phyloP scores from a whole-genome alignment of 2,329 filamentous ascomycete species.

The Diaporthe sp. region DNA sequence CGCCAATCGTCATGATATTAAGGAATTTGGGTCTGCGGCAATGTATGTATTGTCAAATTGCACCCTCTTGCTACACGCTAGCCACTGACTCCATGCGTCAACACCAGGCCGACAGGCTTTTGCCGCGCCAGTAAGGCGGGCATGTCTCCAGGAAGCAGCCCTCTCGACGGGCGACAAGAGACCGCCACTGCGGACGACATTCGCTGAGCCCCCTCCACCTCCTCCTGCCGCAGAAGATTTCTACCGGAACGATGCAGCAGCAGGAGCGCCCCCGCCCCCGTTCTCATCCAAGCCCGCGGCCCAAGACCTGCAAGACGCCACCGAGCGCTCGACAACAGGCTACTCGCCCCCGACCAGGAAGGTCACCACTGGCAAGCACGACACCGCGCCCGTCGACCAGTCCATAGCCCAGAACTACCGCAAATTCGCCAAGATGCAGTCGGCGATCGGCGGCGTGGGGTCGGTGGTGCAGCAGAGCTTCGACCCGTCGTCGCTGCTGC shows the following conservation, averaged over 20 bases:
- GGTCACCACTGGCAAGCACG: not conserved
- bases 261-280: not conserved
- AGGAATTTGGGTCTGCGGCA: constrained; percentile 68
- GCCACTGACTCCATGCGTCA: constrained; percentile 44
- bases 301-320: constrained; percentile 33
- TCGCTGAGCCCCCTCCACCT: constrained; percentile 44
- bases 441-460: constrained; percentile 63
- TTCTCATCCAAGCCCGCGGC: not conserved
- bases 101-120: constrained; percentile 67
- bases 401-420: constrained; percentile 53
- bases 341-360: constrained; percentile 4
- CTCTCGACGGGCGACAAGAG: constrained; percentile 52
- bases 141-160: constrained; percentile 54
- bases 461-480: constrained; percentile 69
- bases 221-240: constrained; percentile 37
- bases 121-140: constrained; percentile 58
- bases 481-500: constrained; percentile 75
- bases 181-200: constrained; percentile 46
- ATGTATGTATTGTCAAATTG: constrained; percentile 56
- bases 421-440: constrained; percentile 58
- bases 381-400: constrained; percentile 20
- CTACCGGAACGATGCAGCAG: not conserved
- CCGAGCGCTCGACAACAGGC: constrained; percentile 4
- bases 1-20: constrained; percentile 65
- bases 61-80: not conserved